phyloP scores from a whole-genome alignment of 768 basidiomycete species.

The Daedaleopsis sinensis region DNA sequence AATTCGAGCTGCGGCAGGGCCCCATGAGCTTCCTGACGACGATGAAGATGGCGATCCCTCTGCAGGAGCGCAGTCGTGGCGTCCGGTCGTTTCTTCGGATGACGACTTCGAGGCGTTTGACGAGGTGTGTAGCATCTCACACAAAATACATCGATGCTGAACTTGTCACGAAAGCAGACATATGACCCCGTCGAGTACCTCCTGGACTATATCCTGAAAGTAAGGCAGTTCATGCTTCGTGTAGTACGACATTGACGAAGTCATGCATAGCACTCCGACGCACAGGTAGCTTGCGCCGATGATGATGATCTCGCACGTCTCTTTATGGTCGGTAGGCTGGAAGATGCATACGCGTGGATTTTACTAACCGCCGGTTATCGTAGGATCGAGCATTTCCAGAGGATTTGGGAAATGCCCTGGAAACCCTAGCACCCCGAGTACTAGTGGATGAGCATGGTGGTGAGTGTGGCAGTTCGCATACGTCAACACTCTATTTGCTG shows the following conservation, averaged over 20 bases:
- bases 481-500: background rate
- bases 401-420: background rate
- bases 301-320: background rate
- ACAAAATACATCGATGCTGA: background rate
- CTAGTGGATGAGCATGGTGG: background rate
- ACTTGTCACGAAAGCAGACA: background rate
- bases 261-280: background rate
- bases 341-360: too few species aligned
- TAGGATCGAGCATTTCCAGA: background rate
- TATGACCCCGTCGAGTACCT: background rate
- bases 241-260: background rate
- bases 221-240: background rate
- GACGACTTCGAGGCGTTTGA: background rate
- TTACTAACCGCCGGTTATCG: too few species aligned
- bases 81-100: background rate
- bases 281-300: background rate
- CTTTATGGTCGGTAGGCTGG: background rate
- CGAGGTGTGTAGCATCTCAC: background rate
- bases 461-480: background rate
- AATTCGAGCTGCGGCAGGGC: constrained; percentile 7
- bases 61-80: too few species aligned
- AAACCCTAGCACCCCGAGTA: background rate
- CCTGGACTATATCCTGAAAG: background rate
- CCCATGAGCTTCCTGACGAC: background rate
- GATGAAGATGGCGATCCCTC: background rate